Evolutionary conservation across 495 filamentous ascomycete species (phyloP).

Genomic region (Chaetomium fimeti): DNA sequence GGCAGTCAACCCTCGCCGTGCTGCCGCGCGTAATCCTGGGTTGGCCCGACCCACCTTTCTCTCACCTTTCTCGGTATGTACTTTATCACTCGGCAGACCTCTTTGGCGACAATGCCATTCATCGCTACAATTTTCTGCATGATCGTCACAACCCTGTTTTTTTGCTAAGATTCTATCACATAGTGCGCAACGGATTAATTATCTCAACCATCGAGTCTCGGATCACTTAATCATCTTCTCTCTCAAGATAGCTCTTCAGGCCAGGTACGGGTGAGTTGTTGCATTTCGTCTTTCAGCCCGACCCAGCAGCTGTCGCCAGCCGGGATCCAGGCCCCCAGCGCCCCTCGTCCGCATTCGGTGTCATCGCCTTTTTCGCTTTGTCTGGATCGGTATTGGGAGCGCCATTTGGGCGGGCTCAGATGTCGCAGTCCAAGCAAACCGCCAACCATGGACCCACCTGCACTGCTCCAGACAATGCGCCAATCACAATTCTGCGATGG

Average conservation of each 20-base stretch:
- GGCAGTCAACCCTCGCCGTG: neutral
- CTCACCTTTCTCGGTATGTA: conserved; percentile 6
- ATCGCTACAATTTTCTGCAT: neutral
- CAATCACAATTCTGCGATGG: conserved; percentile 2
- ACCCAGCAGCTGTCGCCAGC: conserved; percentile 19
- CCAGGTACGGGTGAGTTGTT: conserved; percentile 19
- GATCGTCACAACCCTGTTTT: neutral
- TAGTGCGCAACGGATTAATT: neutral
- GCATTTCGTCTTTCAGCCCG: conserved; percentile 4
- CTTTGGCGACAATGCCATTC: neutral
- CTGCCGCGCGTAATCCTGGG: neutral
- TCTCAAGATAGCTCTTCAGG: conserved; percentile 5
- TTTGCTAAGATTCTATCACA: neutral
- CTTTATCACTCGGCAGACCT: neutral
- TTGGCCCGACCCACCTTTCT: neutral
- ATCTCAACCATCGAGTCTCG: neutral
- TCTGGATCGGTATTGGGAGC: neutral
- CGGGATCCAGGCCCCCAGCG: neutral
- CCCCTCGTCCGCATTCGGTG: conserved; percentile 6
- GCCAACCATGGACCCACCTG: neutral
- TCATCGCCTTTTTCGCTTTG: neutral
- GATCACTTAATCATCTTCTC: neutral
- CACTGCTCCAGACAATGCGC: neutral
- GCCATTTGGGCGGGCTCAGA: neutral
- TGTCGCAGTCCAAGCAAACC: conserved; percentile 12